Conservation (phyloP, 1,284 basidiomycete species). For the Microbotryum saponariae region DNA sequence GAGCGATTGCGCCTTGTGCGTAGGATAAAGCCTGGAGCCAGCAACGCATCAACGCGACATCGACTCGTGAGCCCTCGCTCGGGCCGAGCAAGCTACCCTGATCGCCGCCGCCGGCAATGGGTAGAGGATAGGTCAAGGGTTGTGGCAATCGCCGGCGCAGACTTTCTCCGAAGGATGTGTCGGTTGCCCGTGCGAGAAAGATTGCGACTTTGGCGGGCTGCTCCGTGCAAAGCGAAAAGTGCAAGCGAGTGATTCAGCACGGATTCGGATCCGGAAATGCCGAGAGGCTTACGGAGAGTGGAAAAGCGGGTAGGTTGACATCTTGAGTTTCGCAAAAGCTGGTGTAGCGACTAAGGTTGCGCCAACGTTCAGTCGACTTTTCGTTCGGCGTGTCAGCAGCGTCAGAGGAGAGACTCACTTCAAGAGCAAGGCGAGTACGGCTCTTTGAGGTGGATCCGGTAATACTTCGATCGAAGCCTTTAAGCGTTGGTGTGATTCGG, state of each 20-base stretch:
- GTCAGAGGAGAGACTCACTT: no score
- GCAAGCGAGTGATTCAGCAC: not conserved
- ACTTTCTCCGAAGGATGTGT: not conserved
- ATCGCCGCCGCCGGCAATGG: not conserved
- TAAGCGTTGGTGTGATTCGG: no score
- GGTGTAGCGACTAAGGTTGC: not conserved
- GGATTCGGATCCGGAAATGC: not conserved
- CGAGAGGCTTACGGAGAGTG: no score
- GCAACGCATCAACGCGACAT: not conserved
- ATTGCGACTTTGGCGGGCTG: not conserved
- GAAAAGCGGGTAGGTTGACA: no score
- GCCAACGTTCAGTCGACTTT: not conserved
- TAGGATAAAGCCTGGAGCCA: conserved; percentile 1
- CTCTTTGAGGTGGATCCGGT: no score
- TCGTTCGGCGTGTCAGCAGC: not conserved
- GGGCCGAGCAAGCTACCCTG: not conserved
- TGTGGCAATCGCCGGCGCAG: not conserved
- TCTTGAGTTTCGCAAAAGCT: no score
- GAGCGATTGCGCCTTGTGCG: not conserved
- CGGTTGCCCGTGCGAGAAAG: conserved; percentile 2
- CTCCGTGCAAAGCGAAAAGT: not conserved
- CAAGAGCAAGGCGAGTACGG: no score
- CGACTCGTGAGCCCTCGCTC: not conserved
- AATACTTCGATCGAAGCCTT: no score
- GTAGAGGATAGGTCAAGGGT: not conserved